phyloP scores from a whole-genome alignment of 1,284 basidiomycete genomes.

The Xanthoconium separans region DNA sequence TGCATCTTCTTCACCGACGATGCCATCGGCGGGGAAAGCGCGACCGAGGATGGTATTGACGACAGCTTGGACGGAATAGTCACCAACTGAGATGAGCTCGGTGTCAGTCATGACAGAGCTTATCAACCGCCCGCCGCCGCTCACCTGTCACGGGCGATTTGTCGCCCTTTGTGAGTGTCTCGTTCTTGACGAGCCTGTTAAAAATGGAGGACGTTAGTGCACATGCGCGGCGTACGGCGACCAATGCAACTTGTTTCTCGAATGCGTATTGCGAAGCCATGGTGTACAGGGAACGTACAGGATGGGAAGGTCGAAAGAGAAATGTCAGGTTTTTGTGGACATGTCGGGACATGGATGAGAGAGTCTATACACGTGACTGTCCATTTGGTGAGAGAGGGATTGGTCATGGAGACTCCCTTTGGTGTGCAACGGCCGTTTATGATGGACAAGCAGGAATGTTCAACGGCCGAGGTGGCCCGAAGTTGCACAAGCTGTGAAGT shows the following conservation, averaged over 20 bases:
- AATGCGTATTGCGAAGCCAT: constrained; percentile 37
- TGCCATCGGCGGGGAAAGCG: constrained; percentile 83
- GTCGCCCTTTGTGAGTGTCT: constrained; percentile 90
- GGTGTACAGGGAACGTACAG: not conserved
- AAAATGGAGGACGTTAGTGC: constrained; percentile 85
- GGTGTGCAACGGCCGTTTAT: not conserved
- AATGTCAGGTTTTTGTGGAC: constrained; percentile 6
- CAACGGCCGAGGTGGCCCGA: too few species aligned
- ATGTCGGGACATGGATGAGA: constrained; percentile 9
- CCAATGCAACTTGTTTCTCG: constrained; percentile 76
- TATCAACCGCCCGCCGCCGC: not conserved
- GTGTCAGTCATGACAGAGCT: not conserved
- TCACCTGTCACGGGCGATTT: constrained; percentile 95
- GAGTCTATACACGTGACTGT: not conserved
- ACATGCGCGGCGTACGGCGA: constrained; percentile 90
- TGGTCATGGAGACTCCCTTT: not conserved
- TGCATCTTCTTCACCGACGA: constrained; percentile 96
- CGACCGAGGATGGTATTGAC: constrained; percentile 75
- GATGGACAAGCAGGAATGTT: too few species aligned
- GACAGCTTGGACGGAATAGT: constrained; percentile 89
- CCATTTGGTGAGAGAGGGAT: not conserved
- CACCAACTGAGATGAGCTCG: constrained; percentile 62
- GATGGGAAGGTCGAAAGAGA: not conserved
- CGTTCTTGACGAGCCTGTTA: constrained; percentile 82
- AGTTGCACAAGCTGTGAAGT: too few species aligned